A percentile compares a stretch with the other conserved stretches of the same genome.
phyloP scores from a whole-genome alignment of 2,329 filamentous ascomycete genomes.

The Calonectria crousiana region DNA sequence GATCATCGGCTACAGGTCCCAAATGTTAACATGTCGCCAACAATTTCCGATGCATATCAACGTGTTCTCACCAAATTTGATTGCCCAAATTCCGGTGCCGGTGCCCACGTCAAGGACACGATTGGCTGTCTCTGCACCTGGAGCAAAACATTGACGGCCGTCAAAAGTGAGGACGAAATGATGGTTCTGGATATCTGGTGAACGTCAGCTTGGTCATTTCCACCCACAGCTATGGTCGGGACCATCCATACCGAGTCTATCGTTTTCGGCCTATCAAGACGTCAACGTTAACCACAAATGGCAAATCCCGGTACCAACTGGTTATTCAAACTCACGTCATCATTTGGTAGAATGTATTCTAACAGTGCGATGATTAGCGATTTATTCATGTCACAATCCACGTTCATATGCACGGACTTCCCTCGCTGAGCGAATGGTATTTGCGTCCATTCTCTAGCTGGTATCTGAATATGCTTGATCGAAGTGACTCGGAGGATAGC shows the following conservation, averaged over 20 bases:
- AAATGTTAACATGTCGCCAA: background rate
- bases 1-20: constrained; percentile 23
- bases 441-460: constrained; percentile 28
- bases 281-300: background rate
- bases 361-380: fast-evolving
- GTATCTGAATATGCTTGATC: constrained; percentile 31
- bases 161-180: constrained; percentile 28
- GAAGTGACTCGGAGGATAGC: constrained; percentile 30
- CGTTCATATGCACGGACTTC: constrained; percentile 12
- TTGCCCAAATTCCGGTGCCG: constrained; percentile 31
- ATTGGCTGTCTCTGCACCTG: constrained; percentile 17
- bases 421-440: constrained; percentile 23
- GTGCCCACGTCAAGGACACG: constrained; percentile 30
- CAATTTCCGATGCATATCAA: background rate
- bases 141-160: constrained; percentile 22
- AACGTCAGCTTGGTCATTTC: background rate
- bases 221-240: background rate
- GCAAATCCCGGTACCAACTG: background rate
- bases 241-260: constrained; percentile 17
- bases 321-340: background rate
- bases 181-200: constrained; percentile 30
- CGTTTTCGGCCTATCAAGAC: constrained; percentile 23
- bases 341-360: constrained; percentile 34
- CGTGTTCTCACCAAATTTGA: constrained; percentile 27
- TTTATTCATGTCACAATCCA: fast-evolving